phyloP scores from a whole-genome alignment of 2,329 filamentous ascomycete genomes.

The Aspergillus ustus region DNA sequence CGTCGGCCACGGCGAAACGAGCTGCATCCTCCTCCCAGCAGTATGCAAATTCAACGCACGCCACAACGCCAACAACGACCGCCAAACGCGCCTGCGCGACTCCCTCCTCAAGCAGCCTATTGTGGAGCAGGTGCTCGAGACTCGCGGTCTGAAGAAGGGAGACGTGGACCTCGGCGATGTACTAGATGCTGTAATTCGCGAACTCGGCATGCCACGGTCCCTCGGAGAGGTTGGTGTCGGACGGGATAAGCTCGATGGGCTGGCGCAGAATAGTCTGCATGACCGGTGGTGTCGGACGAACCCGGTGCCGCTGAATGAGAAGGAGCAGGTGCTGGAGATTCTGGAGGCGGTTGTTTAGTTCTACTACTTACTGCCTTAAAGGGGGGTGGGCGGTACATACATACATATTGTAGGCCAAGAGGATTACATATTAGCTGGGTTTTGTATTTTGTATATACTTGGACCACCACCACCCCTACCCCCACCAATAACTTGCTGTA shows the following conservation, averaged over 20 bases:
- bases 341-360: constrained; percentile 47
- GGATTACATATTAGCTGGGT: no score
- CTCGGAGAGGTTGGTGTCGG: constrained; percentile 58
- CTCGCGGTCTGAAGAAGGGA: constrained; percentile 31
- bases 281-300: constrained; percentile 59
- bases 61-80: constrained; percentile 47
- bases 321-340: constrained; percentile 58
- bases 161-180: constrained; percentile 55
- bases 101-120: constrained; percentile 46
- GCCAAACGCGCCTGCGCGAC: constrained; percentile 47
- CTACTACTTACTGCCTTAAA: background rate
- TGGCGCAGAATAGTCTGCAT: constrained; percentile 56
- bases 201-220: constrained; percentile 59
- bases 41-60: constrained; percentile 61
- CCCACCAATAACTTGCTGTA: no score
- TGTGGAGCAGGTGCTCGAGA: constrained; percentile 43
- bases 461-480: no score
- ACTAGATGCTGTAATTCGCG: constrained; percentile 56
- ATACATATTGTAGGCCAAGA: no score
- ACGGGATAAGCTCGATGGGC: constrained; percentile 51
- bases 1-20: constrained; percentile 65
- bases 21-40: constrained; percentile 59
- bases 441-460: background rate
- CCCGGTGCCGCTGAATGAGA: constrained; percentile 53
- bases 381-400: no score